Conservation (phyloP, 2,329 filamentous ascomycete genomes). For the Conoideocrella luteorostrata region DNA sequence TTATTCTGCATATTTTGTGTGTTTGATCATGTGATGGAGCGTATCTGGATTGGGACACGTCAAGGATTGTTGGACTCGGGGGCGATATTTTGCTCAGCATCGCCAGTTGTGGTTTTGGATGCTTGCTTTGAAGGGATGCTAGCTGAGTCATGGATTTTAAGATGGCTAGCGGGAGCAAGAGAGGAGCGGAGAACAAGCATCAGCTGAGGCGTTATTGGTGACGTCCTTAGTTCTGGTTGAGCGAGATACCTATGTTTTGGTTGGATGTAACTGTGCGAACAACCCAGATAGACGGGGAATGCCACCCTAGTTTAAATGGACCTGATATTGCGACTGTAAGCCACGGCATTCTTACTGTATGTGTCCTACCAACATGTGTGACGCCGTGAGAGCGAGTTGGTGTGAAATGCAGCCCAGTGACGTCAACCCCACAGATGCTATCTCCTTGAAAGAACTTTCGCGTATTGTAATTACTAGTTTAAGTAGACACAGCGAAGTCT, state of each 20-base stretch:
- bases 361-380: too few species aligned
- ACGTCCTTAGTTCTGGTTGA: conserved; percentile 9
- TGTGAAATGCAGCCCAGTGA: too few species aligned
- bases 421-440: too few species aligned
- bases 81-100: not conserved
- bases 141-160: not conserved
- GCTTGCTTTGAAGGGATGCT: conserved; percentile 6
- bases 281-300: conserved; percentile 4
- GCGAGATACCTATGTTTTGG: conserved; percentile 13
- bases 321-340: conserved; percentile 34
- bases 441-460: too few species aligned
- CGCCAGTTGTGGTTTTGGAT: conserved; percentile 10
- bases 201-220: conserved; percentile 13
- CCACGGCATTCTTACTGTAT: too few species aligned
- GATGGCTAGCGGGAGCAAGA: not conserved
- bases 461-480: too few species aligned
- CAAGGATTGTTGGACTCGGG: not conserved
- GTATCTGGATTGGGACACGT: conserved; percentile 4
- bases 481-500: too few species aligned
- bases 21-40: not conserved
- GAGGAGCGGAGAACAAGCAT: conserved; percentile 8
- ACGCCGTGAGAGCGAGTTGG: too few species aligned
- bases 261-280: conserved; percentile 5
- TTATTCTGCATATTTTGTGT: not conserved
- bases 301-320: conserved; percentile 1